Evolutionary conservation across 2,329 filamentous ascomycete species (phyloP), one percentile per base, ranked within the genome.

Genomic region (Diaporthe citrichinensis): DNA sequence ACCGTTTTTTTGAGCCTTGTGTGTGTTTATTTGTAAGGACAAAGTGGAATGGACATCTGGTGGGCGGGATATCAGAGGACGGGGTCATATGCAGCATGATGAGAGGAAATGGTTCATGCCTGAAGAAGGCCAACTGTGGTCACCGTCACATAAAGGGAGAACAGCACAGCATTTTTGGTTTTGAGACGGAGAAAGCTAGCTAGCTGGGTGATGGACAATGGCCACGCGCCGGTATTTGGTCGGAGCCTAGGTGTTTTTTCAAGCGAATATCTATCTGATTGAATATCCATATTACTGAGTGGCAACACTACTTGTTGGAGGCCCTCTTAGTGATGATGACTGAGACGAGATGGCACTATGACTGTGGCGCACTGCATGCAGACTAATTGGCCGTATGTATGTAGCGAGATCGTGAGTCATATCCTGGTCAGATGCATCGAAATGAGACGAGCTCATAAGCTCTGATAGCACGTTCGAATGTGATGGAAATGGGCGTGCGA

Each of bases 81-180:
- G 28, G 5, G 12, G 2, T 14, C n/a, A 7, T n/a, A 14, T 65
- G 61, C 65, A 55, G 34, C 34, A 55, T 23, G 65, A 49, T 17
- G 36, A 23, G 25, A 36, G 36, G n/a, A 41, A 61, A 17, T 12
- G 36, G 23, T 28, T 39, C 57, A 59, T 34, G 20, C 49, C 46
- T 55, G 15, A 23, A 39, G 23, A 7, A 23, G 17, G 39, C 34
- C 25, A 10, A 5, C 28, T 34, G 28, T 20, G 65, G 25, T 41
- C 41, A 49, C 25, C 31, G 17, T 41, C 58, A 65, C 41, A 62
- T 49, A 49, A 49, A 65, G 41, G 44, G 61, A 20, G 31, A n/a
- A 65, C 61, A 65, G 61, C 61, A 49, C 41, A 65, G 41, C 61
- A 49, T 65, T 28, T 44, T 14, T n/a, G 41, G 61, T 65, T 49